Evolutionary conservation across 1,284 basidiomycete species (phyloP).

Genomic region (Cryptococcus maquisensis): DNA sequence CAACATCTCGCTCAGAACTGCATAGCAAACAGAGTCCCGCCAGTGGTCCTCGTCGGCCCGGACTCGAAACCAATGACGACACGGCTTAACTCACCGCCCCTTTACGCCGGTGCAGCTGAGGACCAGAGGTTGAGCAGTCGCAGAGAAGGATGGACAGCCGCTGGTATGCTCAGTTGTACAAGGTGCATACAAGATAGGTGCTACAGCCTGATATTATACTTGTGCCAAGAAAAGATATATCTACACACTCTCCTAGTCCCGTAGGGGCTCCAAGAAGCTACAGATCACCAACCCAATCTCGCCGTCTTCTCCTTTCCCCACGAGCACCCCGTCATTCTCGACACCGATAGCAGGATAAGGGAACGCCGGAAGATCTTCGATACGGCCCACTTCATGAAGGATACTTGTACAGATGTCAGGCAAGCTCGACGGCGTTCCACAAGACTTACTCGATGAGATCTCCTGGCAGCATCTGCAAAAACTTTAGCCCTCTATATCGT

Average conservation of each 20-base stretch:
- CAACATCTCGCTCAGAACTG: too few relatives aligned
- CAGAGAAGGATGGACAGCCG: too few relatives aligned
- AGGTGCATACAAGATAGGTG: not conserved
- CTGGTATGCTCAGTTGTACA: too few relatives aligned
- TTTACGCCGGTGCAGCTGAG: not conserved
- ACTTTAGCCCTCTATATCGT: slow-evolving; percentile 38
- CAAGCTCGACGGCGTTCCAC: not conserved
- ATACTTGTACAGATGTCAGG: slow-evolving; percentile 24
- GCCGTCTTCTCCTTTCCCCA: slow-evolving; percentile 34
- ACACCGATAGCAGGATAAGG: slow-evolving; percentile 47
- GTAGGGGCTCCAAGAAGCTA: slow-evolving; percentile 44
- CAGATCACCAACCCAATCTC: slow-evolving; percentile 47
- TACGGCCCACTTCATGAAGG: slow-evolving; percentile 48
- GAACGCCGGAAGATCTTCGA: slow-evolving; percentile 45
- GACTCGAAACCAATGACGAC: not conserved
- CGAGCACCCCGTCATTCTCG: slow-evolving; percentile 48
- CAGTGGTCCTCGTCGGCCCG: too few relatives aligned
- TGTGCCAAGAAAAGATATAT: not conserved
- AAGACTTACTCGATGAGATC: slow-evolving; percentile 44
- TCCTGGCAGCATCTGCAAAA: slow-evolving; percentile 38
- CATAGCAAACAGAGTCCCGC: too few relatives aligned
- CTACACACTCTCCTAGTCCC: not conserved
- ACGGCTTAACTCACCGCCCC: not conserved
- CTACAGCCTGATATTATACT: too few relatives aligned
- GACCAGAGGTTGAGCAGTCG: not conserved